Conservation (phyloP, 306 rosid genomes). For the Pterocarpus santalinus region DNA sequence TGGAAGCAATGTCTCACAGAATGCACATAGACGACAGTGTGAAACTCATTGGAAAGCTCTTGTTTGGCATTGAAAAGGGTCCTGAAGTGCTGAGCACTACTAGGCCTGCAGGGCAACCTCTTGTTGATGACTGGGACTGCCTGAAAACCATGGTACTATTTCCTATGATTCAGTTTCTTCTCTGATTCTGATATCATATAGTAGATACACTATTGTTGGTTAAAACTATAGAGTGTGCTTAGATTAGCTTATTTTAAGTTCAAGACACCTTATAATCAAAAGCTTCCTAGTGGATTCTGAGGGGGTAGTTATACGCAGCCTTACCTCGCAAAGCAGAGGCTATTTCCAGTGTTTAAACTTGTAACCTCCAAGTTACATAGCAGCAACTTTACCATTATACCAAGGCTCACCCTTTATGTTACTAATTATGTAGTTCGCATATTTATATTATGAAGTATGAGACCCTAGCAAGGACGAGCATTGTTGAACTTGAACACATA, state of each 20-base stretch:
- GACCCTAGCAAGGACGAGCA: not conserved
- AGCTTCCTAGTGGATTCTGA: not conserved
- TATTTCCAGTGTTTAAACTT: too few relatives aligned
- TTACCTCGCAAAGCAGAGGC: too few relatives aligned
- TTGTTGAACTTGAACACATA: conserved; percentile 4
- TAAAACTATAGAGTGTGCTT: not conserved
- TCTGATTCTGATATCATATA: conserved; percentile 11
- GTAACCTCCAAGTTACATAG: too few relatives aligned
- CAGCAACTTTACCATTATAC: too few relatives aligned
- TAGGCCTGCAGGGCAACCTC: conserved; percentile 74
- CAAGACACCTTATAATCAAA: not conserved
- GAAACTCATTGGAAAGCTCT: conserved; percentile 76
- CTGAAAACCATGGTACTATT: conserved; percentile 73
- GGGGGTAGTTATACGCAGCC: too few relatives aligned
- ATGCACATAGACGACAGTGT: conserved; percentile 81
- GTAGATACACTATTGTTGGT: not conserved
- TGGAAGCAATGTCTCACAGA: conserved; percentile 93
- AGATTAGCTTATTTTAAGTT: not conserved
- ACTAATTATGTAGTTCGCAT: conserved; percentile 6
- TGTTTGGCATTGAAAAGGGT: conserved; percentile 86
- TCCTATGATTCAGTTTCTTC: conserved; percentile 29
- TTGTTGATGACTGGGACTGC: conserved; percentile 92
- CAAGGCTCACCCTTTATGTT: not conserved
- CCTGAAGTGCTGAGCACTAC: conserved; percentile 64
- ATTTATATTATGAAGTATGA: not conserved